A percentile compares a stretch with the other conserved stretches of the same genome.
Evolutionary conservation across 2,329 filamentous ascomycete species (phyloP).

Genomic region (Cladosporium sp.): DNA sequence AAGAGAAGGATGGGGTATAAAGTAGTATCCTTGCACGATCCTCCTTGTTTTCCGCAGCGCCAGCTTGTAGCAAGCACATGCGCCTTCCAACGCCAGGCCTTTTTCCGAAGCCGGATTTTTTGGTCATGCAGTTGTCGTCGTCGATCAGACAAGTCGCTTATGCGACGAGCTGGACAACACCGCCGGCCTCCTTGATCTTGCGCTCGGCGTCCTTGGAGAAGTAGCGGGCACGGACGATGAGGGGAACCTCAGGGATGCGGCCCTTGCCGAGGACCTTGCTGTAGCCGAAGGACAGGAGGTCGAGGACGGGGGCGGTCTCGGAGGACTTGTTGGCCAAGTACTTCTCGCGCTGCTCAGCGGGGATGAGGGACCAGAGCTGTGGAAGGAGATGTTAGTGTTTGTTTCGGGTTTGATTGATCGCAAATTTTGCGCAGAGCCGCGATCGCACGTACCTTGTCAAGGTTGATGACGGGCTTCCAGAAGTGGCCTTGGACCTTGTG

Average conservation of each 20-base stretch:
- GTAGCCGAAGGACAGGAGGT: slow-evolving; percentile 96
- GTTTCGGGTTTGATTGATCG: not conserved
- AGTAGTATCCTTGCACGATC: slow-evolving; percentile 13
- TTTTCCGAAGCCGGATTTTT: slow-evolving; percentile 10
- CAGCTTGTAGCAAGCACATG: slow-evolving; percentile 10
- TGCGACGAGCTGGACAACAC: slow-evolving; percentile 92
- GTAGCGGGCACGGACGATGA: slow-evolving; percentile 93
- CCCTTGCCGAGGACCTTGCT: slow-evolving; percentile 99
- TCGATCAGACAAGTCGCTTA: slow-evolving; percentile 45
- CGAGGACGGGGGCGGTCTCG: slow-evolving; percentile 94
- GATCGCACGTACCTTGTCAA: slow-evolving; percentile 75
- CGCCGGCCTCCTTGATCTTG: slow-evolving; percentile 98
- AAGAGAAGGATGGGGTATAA: slow-evolving; percentile 17
- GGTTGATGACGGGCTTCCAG: slow-evolving; percentile 98
- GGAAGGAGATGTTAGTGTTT: slow-evolving; percentile 1
- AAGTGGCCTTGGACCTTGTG: slow-evolving; percentile 93
- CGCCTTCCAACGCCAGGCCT: slow-evolving; percentile 6
- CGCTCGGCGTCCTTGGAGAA: slow-evolving; percentile 94
- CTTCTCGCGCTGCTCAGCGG: slow-evolving; percentile 84
- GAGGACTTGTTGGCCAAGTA: slow-evolving; percentile 83
- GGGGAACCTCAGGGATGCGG: slow-evolving; percentile 83
- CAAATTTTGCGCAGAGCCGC: not conserved
- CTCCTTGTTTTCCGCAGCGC: slow-evolving; percentile 12
- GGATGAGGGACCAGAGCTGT: slow-evolving; percentile 93
- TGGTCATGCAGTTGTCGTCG: slow-evolving; percentile 3